Evolutionary conservation across 2,329 filamentous ascomycete species (phyloP), one percentile per base, ranked within the genome.

Genomic region (Didymella segeticola): DNA sequence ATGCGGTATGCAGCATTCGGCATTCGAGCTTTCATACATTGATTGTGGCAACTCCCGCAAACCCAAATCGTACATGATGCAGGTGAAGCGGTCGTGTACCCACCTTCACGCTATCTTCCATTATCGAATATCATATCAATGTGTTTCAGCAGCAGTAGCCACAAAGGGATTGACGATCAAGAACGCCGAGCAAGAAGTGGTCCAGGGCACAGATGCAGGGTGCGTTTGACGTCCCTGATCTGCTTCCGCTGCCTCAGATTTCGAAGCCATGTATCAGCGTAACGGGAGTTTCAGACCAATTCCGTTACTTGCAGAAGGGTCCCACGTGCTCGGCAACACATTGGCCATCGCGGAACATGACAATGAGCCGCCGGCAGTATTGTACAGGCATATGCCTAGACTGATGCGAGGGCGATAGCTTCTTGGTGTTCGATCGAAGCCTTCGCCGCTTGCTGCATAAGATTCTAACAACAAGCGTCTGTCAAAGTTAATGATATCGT

Each of bases 281-380:
- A 47, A 56, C 67, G 62, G 62, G 52, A 68, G 71, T 74, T 74
- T 73, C 71, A 72, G 51, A 58, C 68, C 57, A 39, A 67, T 62
- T 63, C 64, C 54, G 62, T 63, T 60, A 63, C 61, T 62, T 62
- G 60, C 55, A 61, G 42, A 56, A 53, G 55, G 25, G 47, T 56
- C 53, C 60, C 55, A 54, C 59, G 51, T 42, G 34, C 29, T 29
- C 47, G 46, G 52, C 25, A 39, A 34, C 53, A 50, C 37, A 43
- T 49, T 22, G 47, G 41, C 42, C 57, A 49, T 56, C 25, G 53
- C 50, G 51, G 62, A 43, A 46, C 43, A 54, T 47, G 57, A 57
- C 38, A 56, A 54, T 61, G 50, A 57, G 41, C 63, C 53, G 50
- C 58, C 57, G 57, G 59, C 38, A 63, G 43, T 52, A 50, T 25